Evolutionary conservation across 805 yeast species (phyloP), one percentile per base, ranked within the genome.

Genomic region (Candida suzukii): DNA sequence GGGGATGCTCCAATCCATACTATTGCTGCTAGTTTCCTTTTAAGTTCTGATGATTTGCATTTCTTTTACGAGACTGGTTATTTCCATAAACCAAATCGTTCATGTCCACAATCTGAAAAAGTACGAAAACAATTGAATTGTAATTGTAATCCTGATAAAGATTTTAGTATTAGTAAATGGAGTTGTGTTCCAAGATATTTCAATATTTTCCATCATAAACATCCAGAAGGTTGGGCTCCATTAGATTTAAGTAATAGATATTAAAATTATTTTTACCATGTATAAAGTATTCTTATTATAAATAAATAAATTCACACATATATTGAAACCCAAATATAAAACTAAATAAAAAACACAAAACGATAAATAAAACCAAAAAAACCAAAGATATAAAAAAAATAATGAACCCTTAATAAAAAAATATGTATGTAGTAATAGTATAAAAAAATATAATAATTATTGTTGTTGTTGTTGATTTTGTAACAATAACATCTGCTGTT

Each of bases 1-100:
- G 88, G 88, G 21, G 88, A 81, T 59, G 88, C 88, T 0, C 87
- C 87, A 3, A 72, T 81, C 35, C 88, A 81, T 58, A 72, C 85
- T 3, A 64, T 81, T 44, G 88, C 81, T 4, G 82, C 73, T 3
- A 66, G 80, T 1, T 64, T 75, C 44, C 67, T 81, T 56, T 52
- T 78, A 43, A 33, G 42, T 10, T 64, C 72, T 25, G 68, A 68
- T 22, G 64, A 75, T 47, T 60, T 81, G 24, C 83, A 79, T 47
- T 70, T 71, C 59, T 81, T 80, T 53, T 77, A 69, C 30, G 77
- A 78, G 50, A 73, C 76, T 18, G 81, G 81, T 4, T 76, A 76
- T 60, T 71, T 39, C 57, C 81, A 76, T 53, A 67, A 57, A 16
- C 81, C 83, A 1, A 76, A 74, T 61, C 66, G 61, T 38, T 73